Evolutionary conservation across 441 rosid genomes (phyloP), one percentile per base, ranked within the genome.

Genomic region (Pelargonium myrrhifolium): DNA sequence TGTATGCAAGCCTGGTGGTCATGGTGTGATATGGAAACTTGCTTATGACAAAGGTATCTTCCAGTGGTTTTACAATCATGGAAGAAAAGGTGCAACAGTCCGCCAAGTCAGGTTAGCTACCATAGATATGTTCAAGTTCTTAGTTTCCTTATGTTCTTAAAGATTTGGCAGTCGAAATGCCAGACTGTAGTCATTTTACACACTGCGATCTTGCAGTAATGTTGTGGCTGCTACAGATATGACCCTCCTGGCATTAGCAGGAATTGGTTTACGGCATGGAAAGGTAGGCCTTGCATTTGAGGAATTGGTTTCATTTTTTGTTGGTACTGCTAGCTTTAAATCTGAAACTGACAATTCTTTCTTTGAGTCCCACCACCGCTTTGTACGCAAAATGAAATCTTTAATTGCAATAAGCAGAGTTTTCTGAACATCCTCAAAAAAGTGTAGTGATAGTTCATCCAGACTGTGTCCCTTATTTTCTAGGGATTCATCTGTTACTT

Each of bases 1-100:
- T 55, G 85, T 93, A 70, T 90, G 92, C 79, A 90, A 90, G 79
- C 98, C 96, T 28, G 96, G 96, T 77, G 98, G 98, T 75, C 97
- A 90, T 84, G 98, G 93, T 70, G 97, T 83, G 26, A 86, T 93
- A 74, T 93, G 98, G 98, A 93, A 93, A 81, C 87, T 93, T 75
- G 98, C 98, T 65, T 75, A 84, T 68, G 95, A 90, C 83, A 87
- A 85, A 76, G 98, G 98, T 21, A 71, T 90, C 71, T 93, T 89
- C 73, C 71, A 84, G 65, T 93, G 97, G 97, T 89, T 93, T 77
- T 79, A 69, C 60, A 75, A 78, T 74, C 97, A 89, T 81, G 89
- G 89, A 78, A 87, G 93, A 81, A 89, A 82, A 79, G 97, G 97
- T 28, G 96, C 97, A 66, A 88, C 97, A 10, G 86, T 93, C 67